Conservation (phyloP, 2,329 filamentous ascomycete species). For the Juglanconis oblonga region DNA sequence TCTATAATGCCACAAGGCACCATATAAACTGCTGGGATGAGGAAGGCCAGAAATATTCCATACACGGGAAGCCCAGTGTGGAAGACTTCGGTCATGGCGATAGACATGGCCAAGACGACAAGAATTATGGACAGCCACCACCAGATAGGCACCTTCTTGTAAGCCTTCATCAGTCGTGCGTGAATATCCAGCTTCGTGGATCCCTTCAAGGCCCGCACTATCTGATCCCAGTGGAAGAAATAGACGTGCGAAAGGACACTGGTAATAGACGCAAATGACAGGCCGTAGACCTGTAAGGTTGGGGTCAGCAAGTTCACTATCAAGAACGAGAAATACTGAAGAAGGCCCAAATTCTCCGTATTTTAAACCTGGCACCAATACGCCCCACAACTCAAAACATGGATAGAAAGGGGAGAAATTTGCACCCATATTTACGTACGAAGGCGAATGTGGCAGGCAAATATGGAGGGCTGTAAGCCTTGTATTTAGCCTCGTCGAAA, state of each 20-base stretch:
- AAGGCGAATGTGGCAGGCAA: slow-evolving; percentile 42
- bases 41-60: slow-evolving; percentile 40
- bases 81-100: slow-evolving; percentile 41
- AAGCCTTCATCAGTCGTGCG: slow-evolving; percentile 38
- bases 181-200: slow-evolving; percentile 37
- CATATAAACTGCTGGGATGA: slow-evolving; percentile 43
- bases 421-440: slow-evolving; percentile 40
- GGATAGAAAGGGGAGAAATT: slow-evolving; percentile 38
- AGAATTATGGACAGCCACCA: slow-evolving; percentile 39
- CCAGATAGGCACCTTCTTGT: slow-evolving; percentile 40
- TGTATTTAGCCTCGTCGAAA: slow-evolving; percentile 47
- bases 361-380: too few species aligned
- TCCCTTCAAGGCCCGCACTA: slow-evolving; percentile 27
- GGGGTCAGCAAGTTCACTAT: too few species aligned
- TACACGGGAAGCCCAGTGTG: slow-evolving; percentile 42
- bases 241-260: slow-evolving; percentile 38
- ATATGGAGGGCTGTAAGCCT: slow-evolving; percentile 50
- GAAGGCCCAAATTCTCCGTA: too few species aligned
- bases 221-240: slow-evolving; percentile 64
- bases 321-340: too few species aligned
- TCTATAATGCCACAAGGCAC: slow-evolving; percentile 46
- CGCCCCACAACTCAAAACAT: too few species aligned
- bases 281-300: slow-evolving; percentile 20
- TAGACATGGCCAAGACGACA: slow-evolving; percentile 32
- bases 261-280: slow-evolving; percentile 29